Percentiles rank a stretch among this genome's conserved stretches.
phyloP scores from a whole-genome alignment of 1,284 basidiomycete genomes.

The Trichosporon sp. region DNA sequence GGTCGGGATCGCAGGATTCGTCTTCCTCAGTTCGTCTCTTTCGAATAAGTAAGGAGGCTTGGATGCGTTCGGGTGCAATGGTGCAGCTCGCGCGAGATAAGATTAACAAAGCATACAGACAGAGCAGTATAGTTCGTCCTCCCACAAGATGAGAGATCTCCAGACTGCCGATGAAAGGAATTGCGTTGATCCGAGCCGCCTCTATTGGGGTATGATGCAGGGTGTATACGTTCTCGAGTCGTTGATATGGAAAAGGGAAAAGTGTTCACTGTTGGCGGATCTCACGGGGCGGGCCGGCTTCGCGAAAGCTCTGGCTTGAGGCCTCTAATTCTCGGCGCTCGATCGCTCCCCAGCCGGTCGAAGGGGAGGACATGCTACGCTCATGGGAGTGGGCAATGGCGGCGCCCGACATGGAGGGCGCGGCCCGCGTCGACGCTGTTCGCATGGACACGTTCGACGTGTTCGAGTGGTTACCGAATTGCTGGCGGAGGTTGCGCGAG shows the following conservation, averaged over 20 bases:
- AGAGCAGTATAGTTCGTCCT: constrained; percentile 3
- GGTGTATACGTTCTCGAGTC: constrained; percentile 15
- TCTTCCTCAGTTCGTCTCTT: background rate
- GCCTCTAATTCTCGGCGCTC: constrained; percentile 23
- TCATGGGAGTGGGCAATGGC: constrained; percentile 25
- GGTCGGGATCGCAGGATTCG: background rate
- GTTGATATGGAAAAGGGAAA: background rate
- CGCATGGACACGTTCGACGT: constrained; percentile 29
- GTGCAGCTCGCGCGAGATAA: constrained; percentile 3
- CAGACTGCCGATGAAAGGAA: background rate
- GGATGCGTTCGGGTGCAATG: background rate
- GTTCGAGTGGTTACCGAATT: constrained; percentile 21
- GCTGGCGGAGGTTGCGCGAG: constrained; percentile 12
- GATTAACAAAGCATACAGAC: constrained; percentile 7
- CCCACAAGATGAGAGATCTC: background rate
- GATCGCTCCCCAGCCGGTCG: constrained; percentile 19
- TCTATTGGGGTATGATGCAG: constrained; percentile 14
- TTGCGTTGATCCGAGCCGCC: constrained; percentile 22
- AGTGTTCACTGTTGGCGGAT: constrained; percentile 15
- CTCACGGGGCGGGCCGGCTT: background rate
- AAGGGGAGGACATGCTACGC: constrained; percentile 27
- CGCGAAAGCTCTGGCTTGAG: background rate
- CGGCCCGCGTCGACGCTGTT: constrained; percentile 26
- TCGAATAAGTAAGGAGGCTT: background rate
- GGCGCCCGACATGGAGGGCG: constrained; percentile 5